Evolutionary conservation across 352 stramenopile genomes (phyloP).

Genomic region (Pythium phragmiticola): DNA sequence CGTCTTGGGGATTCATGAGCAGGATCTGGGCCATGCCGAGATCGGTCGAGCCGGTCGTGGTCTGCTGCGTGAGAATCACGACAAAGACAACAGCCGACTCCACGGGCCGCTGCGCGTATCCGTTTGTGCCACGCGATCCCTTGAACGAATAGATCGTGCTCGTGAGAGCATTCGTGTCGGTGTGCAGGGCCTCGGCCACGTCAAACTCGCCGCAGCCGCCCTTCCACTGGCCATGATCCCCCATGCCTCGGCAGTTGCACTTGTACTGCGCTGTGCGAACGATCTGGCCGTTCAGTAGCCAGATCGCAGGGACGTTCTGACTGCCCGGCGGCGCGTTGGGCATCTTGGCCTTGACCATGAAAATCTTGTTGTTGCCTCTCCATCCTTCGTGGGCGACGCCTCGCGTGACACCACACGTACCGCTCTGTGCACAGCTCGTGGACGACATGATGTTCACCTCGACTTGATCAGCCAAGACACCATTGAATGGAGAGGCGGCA

Average conservation of each 20-base stretch:
- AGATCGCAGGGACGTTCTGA: conserved; percentile 39
- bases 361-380: conserved; percentile 47
- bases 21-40: conserved; percentile 31
- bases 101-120: conserved; percentile 28
- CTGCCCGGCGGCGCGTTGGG: conserved; percentile 18
- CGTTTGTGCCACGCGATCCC: conserved; percentile 33
- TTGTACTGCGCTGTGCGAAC: conserved; percentile 47
- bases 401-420: conserved; percentile 27
- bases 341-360: conserved; percentile 49
- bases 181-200: conserved; percentile 38
- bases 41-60: conserved; percentile 11
- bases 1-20: conserved; percentile 26
- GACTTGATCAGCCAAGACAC: conserved; percentile 32
- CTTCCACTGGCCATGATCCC: conserved; percentile 32
- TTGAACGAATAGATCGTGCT: conserved; percentile 56
- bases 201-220: conserved; percentile 56
- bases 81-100: conserved; percentile 35
- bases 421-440: conserved; percentile 22
- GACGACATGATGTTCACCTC: conserved; percentile 50
- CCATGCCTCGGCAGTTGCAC: conserved; percentile 51
- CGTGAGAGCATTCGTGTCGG: conserved; percentile 30
- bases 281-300: conserved; percentile 47
- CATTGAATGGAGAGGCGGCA: conserved; percentile 24
- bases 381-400: conserved; percentile 38
- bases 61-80: conserved; percentile 31